These are phyloP conservation scores for Aegilops umbellulata DNA, from an alignment of 176 grass and related monocot genomes.

Conservation along the genomic window DNA sequence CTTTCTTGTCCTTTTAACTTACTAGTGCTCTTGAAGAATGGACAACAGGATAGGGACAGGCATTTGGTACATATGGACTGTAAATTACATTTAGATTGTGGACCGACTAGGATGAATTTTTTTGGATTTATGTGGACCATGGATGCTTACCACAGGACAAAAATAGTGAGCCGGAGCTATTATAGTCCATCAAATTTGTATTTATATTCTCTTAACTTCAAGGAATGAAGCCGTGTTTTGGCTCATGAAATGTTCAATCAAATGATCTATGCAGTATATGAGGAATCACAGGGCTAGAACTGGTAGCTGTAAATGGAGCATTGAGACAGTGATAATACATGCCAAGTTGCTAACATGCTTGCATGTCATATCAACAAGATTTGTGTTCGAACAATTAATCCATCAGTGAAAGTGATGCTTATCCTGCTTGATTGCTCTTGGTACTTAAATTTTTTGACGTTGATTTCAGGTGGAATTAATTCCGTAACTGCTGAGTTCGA, in stretches of 20 bases:
- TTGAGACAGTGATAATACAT: neutral
- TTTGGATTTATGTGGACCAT: neutral
- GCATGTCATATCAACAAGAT: neutral
- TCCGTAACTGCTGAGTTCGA: neutral
- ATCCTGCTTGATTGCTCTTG: neutral
- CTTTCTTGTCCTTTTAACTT: neutral
- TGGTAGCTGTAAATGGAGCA: neutral
- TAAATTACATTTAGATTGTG: neutral
- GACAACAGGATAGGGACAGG: neutral
- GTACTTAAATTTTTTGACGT: neutral
- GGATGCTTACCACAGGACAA: neutral
- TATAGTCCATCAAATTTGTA: neutral
- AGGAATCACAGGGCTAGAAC: neutral
- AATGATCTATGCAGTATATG: conserved; percentile 6
- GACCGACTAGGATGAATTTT: neutral
- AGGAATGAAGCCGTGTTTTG: neutral
- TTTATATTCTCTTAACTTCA: neutral
- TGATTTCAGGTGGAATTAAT: neutral
- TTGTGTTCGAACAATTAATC: neutral
- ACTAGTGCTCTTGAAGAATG: neutral
- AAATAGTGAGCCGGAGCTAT: neutral
- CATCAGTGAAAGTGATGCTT: neutral
- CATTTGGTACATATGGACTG: neutral
- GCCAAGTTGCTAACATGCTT: neutral
- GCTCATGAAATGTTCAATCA: neutral